Conservation (phyloP, 148 eudicot species). For the Nepenthes mirabilis region DNA sequence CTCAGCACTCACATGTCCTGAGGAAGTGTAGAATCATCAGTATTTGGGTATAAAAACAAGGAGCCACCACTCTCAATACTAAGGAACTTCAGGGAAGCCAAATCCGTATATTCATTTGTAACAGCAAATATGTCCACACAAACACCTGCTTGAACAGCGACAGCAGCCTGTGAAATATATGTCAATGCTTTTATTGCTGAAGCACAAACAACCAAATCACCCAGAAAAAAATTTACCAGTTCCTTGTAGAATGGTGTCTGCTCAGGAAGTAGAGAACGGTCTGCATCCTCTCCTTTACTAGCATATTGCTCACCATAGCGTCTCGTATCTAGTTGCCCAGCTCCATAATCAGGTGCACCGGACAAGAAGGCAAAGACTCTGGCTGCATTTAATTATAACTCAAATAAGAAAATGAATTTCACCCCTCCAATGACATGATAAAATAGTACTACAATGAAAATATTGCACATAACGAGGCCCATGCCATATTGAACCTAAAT, state of each 20-base stretch:
- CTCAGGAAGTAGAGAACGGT: slow-evolving; percentile 93
- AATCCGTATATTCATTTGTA: slow-evolving; percentile 92
- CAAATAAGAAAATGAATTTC: slow-evolving; percentile 2
- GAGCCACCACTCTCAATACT: slow-evolving; percentile 98
- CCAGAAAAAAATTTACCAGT: slow-evolving; percentile 38
- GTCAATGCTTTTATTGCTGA: slow-evolving; percentile 18
- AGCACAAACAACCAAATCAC: slow-evolving; percentile 1
- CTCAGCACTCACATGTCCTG: slow-evolving; percentile 81
- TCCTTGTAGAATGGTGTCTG: slow-evolving; percentile 97
- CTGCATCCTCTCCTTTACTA: slow-evolving; percentile 99
- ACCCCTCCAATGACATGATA: background rate
- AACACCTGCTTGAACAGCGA: slow-evolving; percentile 99
- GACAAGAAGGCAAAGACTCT: slow-evolving; percentile 94
- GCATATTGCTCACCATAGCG: slow-evolving; percentile 99
- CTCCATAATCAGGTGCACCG: slow-evolving; percentile 95
- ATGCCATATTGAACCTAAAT: background rate
- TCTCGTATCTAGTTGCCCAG: slow-evolving; percentile 89
- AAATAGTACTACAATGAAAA: background rate
- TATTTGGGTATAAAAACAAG: slow-evolving; percentile 66
- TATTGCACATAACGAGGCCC: background rate
- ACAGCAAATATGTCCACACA: slow-evolving; percentile 96
- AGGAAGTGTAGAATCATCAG: slow-evolving; percentile 98
- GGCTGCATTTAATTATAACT: slow-evolving; percentile 35
- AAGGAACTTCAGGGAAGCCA: slow-evolving; percentile 91
- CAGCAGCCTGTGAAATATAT: slow-evolving; percentile 82